Percentiles rank a stretch among this genome's conserved stretches.
phyloP scores from a whole-genome alignment of 768 basidiomycete genomes.

The Macrolepiota albuminosa region DNA sequence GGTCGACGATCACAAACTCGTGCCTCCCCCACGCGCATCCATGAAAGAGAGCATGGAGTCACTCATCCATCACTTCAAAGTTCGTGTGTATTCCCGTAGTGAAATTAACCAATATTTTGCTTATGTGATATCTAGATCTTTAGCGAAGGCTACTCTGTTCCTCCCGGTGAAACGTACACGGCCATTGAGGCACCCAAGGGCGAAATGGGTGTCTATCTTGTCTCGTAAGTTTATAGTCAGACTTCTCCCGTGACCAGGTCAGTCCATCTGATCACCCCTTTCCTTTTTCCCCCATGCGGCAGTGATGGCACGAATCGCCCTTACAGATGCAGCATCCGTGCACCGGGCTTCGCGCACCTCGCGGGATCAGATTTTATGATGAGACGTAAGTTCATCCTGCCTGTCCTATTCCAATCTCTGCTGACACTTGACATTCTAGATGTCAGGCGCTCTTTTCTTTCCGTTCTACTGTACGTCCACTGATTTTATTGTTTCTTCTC shows the following conservation, averaged over 20 bases:
- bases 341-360: constrained; percentile 93
- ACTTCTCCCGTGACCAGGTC: constrained; percentile 12
- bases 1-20: constrained; percentile 96
- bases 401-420: background rate
- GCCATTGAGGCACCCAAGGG: constrained; percentile 99
- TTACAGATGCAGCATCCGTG: constrained; percentile 95
- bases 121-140: constrained; percentile 55
- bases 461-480: constrained; percentile 7
- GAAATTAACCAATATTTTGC: background rate
- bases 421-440: constrained; percentile 27
- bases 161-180: constrained; percentile 92
- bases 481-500: constrained; percentile 12
- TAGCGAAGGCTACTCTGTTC: constrained; percentile 95
- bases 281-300: background rate
- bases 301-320: constrained; percentile 95
- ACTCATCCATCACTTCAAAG: constrained; percentile 98
- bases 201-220: constrained; percentile 98
- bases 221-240: constrained; percentile 54
- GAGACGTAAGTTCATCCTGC: constrained; percentile 58
- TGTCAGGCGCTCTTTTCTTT: constrained; percentile 28
- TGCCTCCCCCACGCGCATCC: constrained; percentile 90
- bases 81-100: constrained; percentile 15
- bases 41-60: constrained; percentile 99
- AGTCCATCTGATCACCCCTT: background rate
- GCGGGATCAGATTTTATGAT: constrained; percentile 98